Evolutionary conservation across 2,329 filamentous ascomycete species (phyloP).

Genomic region (Nemania bipapillata): DNA sequence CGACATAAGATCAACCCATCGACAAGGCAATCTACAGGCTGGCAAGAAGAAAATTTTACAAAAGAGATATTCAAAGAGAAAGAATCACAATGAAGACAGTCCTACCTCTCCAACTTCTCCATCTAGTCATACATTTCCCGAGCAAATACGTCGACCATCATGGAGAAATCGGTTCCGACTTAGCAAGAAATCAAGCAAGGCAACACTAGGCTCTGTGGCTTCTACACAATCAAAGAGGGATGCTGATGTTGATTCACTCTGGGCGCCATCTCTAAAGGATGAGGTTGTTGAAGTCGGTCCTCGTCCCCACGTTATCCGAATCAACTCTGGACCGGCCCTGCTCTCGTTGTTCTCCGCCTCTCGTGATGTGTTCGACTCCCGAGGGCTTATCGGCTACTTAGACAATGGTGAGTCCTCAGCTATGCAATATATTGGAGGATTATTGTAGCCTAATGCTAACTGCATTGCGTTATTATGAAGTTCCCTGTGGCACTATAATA

Average conservation of each 20-base stretch:
- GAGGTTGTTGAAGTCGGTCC: slow-evolving; percentile 35
- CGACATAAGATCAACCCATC: slow-evolving; percentile 41
- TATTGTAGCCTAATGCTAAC: slow-evolving; percentile 21
- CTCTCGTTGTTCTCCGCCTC: slow-evolving; percentile 37
- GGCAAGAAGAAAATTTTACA: slow-evolving; percentile 37
- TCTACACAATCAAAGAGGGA: slow-evolving; percentile 56
- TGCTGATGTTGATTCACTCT: slow-evolving; percentile 41
- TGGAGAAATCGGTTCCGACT: slow-evolving; percentile 36
- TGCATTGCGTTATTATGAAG: slow-evolving; percentile 5
- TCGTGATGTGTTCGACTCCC: slow-evolving; percentile 36
- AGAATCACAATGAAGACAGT: slow-evolving; percentile 22
- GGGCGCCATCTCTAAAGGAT: slow-evolving; percentile 22
- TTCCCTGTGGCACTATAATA: slow-evolving; percentile 43
- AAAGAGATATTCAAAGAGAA: slow-evolving; percentile 27
- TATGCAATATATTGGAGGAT: background rate
- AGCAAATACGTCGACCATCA: slow-evolving; percentile 23
- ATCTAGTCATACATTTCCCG: slow-evolving; percentile 10
- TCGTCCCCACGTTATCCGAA: slow-evolving; percentile 39
- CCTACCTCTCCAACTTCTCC: background rate
- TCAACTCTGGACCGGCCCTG: slow-evolving; percentile 38
- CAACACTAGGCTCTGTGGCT: slow-evolving; percentile 58
- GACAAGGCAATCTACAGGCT: slow-evolving; percentile 41
- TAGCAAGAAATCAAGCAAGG: slow-evolving; percentile 48
- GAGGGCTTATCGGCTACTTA: slow-evolving; percentile 38
- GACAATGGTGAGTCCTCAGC: slow-evolving; percentile 32